Base-by-base conservation (phyloP, 2,329 filamentous ascomycete species). In the Fusarium dlaminii region DNA sequence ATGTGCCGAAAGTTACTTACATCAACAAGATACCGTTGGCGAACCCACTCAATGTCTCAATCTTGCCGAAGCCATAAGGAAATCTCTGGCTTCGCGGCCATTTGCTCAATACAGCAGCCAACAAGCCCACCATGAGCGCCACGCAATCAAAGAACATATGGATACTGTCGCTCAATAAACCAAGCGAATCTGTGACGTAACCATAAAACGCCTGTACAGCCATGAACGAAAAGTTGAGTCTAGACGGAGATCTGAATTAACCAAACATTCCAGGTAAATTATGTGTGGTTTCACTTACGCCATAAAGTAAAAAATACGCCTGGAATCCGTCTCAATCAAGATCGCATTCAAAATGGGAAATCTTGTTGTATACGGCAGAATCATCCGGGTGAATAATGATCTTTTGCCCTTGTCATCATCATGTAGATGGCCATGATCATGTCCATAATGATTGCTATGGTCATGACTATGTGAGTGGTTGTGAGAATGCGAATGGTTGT, bases 61-160 rank as follows among this genome's bases (percentile, higher is more conserved):
- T 94, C 83, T 98, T 99, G 66, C 96, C 95, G 81, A 98, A 96
- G 0, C 96, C 96, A 79, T 98, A 98, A 0, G 96, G 96, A 77
- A 98, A 98, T 27, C 92, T 88, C 67, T 93, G 88, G 80, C 93
- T 98, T 2, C 95, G 93, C 3, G 95, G 95, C 95, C 96, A 98
- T 83, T 98, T 98, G 83, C 94, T 96, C 86, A 98, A 94, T 11
- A 99, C 95, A 4, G 96, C 93, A 34, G 96, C 96, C 77, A 96
- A 92, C 15, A 99, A 87, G 17, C 96, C 96, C 40, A 99, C 95
- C 4, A 94, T 90, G 34, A 99, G 88, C 27, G 96, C 96, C 40
- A 98, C 91, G 76, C 96, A 99, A 83, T 99, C 96, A 78, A 99
- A 98, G 79, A 99, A 96, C 96, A 99, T 99, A 84, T 99, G 96